These are phyloP conservation scores for Aquilaria agallochum DNA, from an alignment of 441 rosid species.

Conservation along the genomic window DNA sequence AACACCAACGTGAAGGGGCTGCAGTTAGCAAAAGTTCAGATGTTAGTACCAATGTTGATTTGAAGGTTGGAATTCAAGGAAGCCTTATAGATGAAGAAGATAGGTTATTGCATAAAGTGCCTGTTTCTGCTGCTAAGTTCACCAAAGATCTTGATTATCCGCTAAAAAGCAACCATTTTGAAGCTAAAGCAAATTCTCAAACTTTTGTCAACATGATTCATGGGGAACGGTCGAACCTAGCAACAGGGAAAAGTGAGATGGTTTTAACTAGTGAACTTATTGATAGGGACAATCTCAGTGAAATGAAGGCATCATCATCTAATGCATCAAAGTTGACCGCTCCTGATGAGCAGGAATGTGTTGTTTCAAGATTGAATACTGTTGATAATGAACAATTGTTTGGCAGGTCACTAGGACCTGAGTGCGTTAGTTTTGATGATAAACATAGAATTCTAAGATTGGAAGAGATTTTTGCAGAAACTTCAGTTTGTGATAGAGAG, in stretches of 20 bases:
- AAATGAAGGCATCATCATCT: conserved; percentile 10
- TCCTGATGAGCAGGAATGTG: conserved; percentile 17
- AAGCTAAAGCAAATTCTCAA: conserved; percentile 16
- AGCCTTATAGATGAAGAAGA: conserved; percentile 10
- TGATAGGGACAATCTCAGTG: conserved; percentile 1
- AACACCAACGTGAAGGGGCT: conserved; percentile 27
- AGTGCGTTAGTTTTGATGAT: conserved; percentile 18
- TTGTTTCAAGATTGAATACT: conserved; percentile 13
- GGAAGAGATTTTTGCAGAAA: conserved; percentile 16
- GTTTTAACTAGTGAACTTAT: conserved; percentile 9
- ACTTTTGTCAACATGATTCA: conserved; percentile 13
- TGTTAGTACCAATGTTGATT: conserved; percentile 14
- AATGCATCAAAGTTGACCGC: conserved; percentile 14
- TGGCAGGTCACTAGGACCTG: conserved; percentile 15
- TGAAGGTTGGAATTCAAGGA: conserved; percentile 17
- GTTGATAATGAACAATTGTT: conserved; percentile 17
- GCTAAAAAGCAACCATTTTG: conserved; percentile 11
- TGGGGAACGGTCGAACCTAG: conserved; percentile 11
- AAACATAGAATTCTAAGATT: conserved; percentile 12
- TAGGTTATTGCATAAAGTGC: conserved; percentile 17
- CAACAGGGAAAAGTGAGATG: conserved; percentile 7
- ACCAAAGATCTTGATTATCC: conserved; percentile 14
- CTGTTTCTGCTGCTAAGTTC: conserved; percentile 13
- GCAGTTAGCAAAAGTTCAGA: conserved; percentile 18
- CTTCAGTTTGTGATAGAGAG: conserved; percentile 20